Conservation (phyloP, 2,329 filamentous ascomycete genomes). For the Cercospora nicotianae region DNA sequence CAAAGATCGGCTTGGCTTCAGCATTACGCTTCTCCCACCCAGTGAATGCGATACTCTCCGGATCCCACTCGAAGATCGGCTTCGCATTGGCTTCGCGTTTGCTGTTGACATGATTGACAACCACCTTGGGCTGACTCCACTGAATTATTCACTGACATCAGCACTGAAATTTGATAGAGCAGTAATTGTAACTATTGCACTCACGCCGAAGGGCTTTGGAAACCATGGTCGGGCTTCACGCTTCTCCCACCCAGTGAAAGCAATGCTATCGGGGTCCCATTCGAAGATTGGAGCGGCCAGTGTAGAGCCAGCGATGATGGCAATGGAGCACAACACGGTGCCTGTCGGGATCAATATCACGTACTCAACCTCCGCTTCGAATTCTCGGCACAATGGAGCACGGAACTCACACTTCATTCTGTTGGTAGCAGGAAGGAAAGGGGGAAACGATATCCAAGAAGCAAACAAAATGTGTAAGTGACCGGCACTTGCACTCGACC, state of each 20-base stretch:
- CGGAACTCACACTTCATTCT: not conserved
- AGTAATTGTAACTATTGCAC: not conserved
- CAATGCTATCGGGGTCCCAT: not conserved
- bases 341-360: not conserved
- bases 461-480: not conserved
- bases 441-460: not conserved
- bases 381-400: not conserved
- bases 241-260: not conserved
- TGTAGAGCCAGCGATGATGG: not conserved
- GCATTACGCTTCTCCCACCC: not conserved
- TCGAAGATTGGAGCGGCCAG: not conserved
- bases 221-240: not conserved
- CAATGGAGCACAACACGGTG: not conserved
- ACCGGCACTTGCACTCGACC: not conserved
- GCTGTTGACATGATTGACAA: not conserved
- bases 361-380: not conserved
- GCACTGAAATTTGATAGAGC: not conserved
- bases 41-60: too few species aligned
- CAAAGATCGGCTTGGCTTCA: not conserved
- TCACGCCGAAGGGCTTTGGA: not conserved
- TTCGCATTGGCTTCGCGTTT: not conserved
- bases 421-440: not conserved
- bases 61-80: not conserved
- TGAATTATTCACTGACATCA: not conserved
- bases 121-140: not conserved